Percentiles rank a stretch among this genome's conserved stretches.
Evolutionary conservation across 345 rosid species (phyloP).

Genomic region (Passiflora organensis): DNA sequence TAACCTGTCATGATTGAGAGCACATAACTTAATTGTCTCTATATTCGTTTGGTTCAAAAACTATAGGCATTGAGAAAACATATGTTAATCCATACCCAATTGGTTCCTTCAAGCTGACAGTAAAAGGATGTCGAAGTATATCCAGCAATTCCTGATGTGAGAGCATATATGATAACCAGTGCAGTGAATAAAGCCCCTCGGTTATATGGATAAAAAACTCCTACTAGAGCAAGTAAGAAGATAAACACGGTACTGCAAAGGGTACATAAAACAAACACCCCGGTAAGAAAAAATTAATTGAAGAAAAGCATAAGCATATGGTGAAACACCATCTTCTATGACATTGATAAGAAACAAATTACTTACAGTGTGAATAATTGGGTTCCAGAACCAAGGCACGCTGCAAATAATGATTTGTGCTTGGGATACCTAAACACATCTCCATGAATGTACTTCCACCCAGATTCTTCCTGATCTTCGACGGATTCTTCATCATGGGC

Average conservation of each 20-base stretch:
- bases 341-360: too few species aligned
- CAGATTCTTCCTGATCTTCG: conserved; percentile 32
- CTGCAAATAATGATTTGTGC: conserved; percentile 25
- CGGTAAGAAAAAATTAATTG: background rate
- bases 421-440: conserved; percentile 29
- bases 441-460: conserved; percentile 34
- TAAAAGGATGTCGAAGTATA: conserved; percentile 77
- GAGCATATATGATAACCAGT: conserved; percentile 78
- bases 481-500: conserved; percentile 29
- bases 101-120: conserved; percentile 85
- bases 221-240: conserved; percentile 79
- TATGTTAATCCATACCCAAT: conserved; percentile 50
- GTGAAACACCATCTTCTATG: background rate
- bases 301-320: background rate
- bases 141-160: conserved; percentile 88
- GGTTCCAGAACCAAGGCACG: conserved; percentile 29
- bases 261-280: background rate
- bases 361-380: conserved; percentile 30
- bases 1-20: conserved; percentile 43
- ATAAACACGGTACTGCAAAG: conserved; percentile 62
- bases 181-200: conserved; percentile 92
- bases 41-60: background rate
- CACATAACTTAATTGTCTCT: background rate
- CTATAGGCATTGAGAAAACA: background rate
- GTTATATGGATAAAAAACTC: conserved; percentile 88